Base-by-base conservation (phyloP, 257 asterid species). In the Plectranthus barbatus region DNA sequence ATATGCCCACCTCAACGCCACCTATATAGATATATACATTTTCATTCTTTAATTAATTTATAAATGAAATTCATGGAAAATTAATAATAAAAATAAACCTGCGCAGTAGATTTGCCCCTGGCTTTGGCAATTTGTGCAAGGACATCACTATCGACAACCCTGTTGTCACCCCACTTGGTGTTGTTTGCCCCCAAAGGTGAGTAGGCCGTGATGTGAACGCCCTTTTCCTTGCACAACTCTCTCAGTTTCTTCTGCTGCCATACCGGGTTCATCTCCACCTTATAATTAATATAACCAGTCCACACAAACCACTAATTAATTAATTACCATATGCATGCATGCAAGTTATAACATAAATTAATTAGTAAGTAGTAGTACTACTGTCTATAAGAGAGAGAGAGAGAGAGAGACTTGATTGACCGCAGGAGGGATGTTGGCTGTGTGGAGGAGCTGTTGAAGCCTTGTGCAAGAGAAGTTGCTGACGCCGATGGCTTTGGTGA, bases 121-220 rank as follows among this genome's bases (percentile, higher is more conserved):
- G 69, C 66, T 59, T 53, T 66, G 34, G 83, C 90, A 50, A 83
- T 85, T 4, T 59, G 51, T 9, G 47, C 33, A 0, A 85, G 40
- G 4, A 79, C 80, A 20, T 77, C 76, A 53, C 58, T 77, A 9
- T 72, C 80, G 23, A 85, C 6, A 34, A 85, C 48, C 56, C 84
- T 74, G n/a, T 69, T 76, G 56, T 83, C 80, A 46, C 87, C 90
- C 94, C 94, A 83, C 6, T 5, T 47, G 0, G 94, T 81, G 34
- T 79, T 79, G 54, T 79, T 79, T 7, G 87, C 79, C 2, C 90
- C 94, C 44, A 83, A 56, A 0, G 94, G 90, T 62, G 87, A 83
- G 63, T 72, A 85, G 0, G 80, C 94, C 18, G 79, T 73, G 0
- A 85, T 29, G 44, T 83, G 86, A 55, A 85, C 66, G 0, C 84